Evolutionary conservation across 2,329 filamentous ascomycete species (phyloP).

Genomic region (Lasiodiplodia citricola): DNA sequence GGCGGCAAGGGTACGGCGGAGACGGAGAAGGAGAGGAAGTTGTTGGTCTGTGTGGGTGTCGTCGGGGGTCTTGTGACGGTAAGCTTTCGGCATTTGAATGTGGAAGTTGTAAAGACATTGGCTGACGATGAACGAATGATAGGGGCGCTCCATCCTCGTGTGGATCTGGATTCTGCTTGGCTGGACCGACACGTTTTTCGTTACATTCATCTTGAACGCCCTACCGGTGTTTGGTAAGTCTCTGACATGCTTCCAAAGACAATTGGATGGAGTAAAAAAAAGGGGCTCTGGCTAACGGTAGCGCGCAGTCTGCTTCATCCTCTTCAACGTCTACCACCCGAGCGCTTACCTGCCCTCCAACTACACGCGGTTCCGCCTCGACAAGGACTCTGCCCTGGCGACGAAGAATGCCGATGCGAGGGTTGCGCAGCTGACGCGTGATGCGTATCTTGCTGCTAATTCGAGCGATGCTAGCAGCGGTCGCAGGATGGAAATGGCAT

Average conservation of each 20-base stretch:
- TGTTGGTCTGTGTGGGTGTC: background rate
- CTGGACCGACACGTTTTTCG: background rate
- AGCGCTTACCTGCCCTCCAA: background rate
- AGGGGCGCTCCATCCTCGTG: background rate
- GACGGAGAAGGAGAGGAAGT: background rate
- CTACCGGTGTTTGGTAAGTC: slow-evolving; percentile 1
- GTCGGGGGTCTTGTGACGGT: background rate
- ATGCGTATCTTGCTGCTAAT: background rate
- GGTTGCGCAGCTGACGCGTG: slow-evolving; percentile 6
- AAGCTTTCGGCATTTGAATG: background rate
- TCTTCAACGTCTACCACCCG: background rate
- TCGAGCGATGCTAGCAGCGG: background rate
- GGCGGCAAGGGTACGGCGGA: background rate
- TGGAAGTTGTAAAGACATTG: background rate
- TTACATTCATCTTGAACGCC: background rate
- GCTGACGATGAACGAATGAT: background rate
- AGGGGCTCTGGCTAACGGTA: background rate
- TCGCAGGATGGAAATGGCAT: background rate
- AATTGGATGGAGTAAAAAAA: background rate
- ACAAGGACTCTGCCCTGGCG: background rate
- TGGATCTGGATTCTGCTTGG: background rate
- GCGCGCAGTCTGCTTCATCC: slow-evolving; percentile 1
- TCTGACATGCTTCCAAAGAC: background rate
- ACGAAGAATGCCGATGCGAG: background rate
- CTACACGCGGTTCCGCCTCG: background rate